A percentile compares a stretch with the other conserved stretches of the same genome.
phyloP scores from a whole-genome alignment of 495 filamentous ascomycete genomes.

The Aspergillus campestris region DNA sequence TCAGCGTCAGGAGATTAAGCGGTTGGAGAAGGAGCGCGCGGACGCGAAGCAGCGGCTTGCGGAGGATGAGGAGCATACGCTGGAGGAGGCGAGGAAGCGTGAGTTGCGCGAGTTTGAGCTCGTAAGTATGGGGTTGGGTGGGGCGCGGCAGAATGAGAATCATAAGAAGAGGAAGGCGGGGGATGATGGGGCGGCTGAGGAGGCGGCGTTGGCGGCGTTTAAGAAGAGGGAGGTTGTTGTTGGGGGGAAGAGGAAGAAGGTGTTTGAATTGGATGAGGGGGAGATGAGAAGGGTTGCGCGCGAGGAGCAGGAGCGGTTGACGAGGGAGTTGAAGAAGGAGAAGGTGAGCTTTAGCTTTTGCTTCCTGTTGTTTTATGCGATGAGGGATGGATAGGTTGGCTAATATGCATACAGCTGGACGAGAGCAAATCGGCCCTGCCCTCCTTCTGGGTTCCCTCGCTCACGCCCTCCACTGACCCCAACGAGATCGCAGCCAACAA shows the following conservation, averaged over 20 bases:
- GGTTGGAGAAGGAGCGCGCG: conserved; percentile 60
- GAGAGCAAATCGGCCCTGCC: conserved; percentile 66
- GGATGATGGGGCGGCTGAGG: conserved; percentile 10
- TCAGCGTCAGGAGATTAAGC: conserved; percentile 88
- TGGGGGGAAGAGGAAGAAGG: conserved; percentile 41
- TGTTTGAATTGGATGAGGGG: conserved; percentile 72
- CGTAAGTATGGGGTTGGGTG: conserved; percentile 30
- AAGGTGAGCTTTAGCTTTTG: conserved; percentile 43
- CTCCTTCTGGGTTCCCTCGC: conserved; percentile 89
- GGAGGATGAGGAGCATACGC: conserved; percentile 31
- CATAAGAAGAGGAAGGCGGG: conserved; percentile 23
- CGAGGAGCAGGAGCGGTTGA: conserved; percentile 62
- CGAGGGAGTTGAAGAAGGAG: conserved; percentile 60
- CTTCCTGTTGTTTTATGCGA: background rate
- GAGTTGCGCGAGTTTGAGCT: conserved; percentile 35
- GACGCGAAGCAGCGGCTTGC: conserved; percentile 32
- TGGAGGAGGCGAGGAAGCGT: conserved; percentile 24
- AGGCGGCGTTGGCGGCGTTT: conserved; percentile 19
- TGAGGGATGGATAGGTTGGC: background rate
- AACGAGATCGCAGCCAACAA: conserved; percentile 45
- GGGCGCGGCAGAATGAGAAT: conserved; percentile 5
- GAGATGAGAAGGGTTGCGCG: conserved; percentile 63
- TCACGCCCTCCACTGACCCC: conserved; percentile 57
- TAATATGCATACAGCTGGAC: conserved; percentile 19
- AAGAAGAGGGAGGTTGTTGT: conserved; percentile 60